Base-by-base conservation (phyloP, 345 rosid genomes). In the Zanthoxylum bungeanum region DNA sequence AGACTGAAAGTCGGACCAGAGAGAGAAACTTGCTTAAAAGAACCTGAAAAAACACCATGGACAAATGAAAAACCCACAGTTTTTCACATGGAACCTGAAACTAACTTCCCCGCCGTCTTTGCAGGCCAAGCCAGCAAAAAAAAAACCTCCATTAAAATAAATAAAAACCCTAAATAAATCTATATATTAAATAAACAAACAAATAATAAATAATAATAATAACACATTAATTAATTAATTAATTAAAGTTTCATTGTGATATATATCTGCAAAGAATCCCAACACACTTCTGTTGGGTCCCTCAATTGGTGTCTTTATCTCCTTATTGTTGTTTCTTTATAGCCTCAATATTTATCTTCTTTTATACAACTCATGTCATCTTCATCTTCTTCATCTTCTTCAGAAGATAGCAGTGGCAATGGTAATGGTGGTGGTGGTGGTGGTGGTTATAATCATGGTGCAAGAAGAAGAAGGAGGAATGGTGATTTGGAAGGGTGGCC, bases 401-500 rank as follows among this genome's bases (percentile, higher is more conserved):
- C 78, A 4, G 79, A 73, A 9, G 66, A 78, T 63, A 82, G 78
- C 34, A 75, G 69, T 70, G 87, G 76, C 60, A 22, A 52, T 24
- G 79, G 67, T 30, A 76, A 71, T 68, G 87, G 77, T 58, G 25
- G 49, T 21, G 78, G 67, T 2, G 76, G 62, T 16, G 53, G 70
- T 30, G 57, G 47, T 25, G 37, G 60, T 16, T 9, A 22, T n/a
- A n/a, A n/a, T 3, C 7, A 72, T 1, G 80, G 81, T 62, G 77
- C 74, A 62, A 68, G 79, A 22, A 62, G 76, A 19, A 77, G 71
- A 7, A n/a, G n/a, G n/a, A n/a, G n/a, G n/a, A n/a, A n/a, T n/a
- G 77, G 81, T 59, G 87, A 72, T 65, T 86, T 82, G 24, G 96
- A 89, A 66, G 93, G 88, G 5, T 95, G 99, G 99, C 99, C 98